Evolutionary conservation across 768 basidiomycete genomes (phyloP).

Genomic region (Lactarius evosmus): DNA sequence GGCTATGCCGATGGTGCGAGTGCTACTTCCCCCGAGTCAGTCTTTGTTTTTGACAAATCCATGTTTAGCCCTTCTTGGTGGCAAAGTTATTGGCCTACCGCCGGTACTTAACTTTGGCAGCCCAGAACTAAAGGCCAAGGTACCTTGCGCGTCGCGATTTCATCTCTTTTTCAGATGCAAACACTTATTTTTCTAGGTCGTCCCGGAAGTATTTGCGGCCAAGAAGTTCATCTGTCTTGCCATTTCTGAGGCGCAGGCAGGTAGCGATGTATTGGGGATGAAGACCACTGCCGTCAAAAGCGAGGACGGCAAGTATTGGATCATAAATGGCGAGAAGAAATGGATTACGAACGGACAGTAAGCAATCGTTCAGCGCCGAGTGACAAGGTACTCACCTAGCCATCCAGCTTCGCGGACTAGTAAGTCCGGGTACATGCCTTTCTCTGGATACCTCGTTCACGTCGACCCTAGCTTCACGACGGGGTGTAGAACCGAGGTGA

Average conservation of each 20-base stretch:
- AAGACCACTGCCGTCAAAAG: constrained; percentile 77
- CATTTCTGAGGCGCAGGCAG: constrained; percentile 85
- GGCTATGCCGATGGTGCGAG: constrained; percentile 69
- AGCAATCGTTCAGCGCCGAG: constrained; percentile 26
- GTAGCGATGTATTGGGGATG: constrained; percentile 80
- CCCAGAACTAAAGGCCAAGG: constrained; percentile 53
- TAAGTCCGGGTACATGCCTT: constrained; percentile 24
- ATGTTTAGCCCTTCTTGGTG: constrained; percentile 51
- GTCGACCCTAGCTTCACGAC: constrained; percentile 52
- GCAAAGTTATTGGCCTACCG: constrained; percentile 80
- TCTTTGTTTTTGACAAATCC: constrained; percentile 32
- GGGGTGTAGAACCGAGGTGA: constrained; percentile 60
- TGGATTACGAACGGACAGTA: constrained; percentile 78
- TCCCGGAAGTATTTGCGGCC: constrained; percentile 66
- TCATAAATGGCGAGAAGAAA: constrained; percentile 84
- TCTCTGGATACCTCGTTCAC: not conserved
- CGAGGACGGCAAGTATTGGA: constrained; percentile 80
- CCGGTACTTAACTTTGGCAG: constrained; percentile 82
- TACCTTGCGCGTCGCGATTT: not conserved
- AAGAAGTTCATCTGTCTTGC: constrained; percentile 87
- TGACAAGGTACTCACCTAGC: constrained; percentile 14
- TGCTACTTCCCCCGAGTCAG: not conserved
- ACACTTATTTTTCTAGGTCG: constrained; percentile 30
- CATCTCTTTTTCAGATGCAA: not conserved
- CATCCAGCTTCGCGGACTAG: constrained; percentile 40